phyloP scores from a whole-genome alignment of 805 yeast genomes.

The Hanseniaspora thailandica region DNA sequence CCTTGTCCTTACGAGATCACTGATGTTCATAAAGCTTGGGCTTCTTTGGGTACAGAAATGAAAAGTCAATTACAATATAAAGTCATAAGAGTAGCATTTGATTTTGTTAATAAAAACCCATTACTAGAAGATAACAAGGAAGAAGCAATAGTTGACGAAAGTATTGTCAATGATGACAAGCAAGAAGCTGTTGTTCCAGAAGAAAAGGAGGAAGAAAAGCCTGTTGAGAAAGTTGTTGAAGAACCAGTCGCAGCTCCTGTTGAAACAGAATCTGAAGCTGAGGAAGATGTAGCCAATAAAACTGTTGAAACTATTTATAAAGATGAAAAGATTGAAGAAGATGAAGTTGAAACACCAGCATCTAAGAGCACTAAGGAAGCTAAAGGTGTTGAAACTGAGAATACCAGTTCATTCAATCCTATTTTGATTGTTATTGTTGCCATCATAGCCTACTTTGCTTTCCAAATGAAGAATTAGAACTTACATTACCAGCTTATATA shows the following conservation, averaged over 20 bases:
- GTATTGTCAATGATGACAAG: background rate
- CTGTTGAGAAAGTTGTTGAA: slow-evolving; percentile 2
- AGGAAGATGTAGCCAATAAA: background rate
- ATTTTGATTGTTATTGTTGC: background rate
- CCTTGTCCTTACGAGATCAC: slow-evolving; percentile 55
- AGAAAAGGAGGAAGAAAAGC: background rate
- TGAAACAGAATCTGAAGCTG: background rate
- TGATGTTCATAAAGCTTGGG: slow-evolving; percentile 64
- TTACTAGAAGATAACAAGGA: background rate
- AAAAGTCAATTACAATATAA: slow-evolving; percentile 46
- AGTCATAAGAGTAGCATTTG: slow-evolving; percentile 54
- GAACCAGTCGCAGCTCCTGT: slow-evolving; percentile 16
- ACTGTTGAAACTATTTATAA: slow-evolving; percentile 10
- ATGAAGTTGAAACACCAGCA: slow-evolving; percentile 14
- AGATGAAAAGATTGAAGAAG: slow-evolving; percentile 4
- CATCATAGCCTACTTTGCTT: background rate
- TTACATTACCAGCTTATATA: background rate
- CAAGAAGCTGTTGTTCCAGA: background rate
- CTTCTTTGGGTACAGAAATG: slow-evolving; percentile 51
- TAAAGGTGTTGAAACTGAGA: slow-evolving; percentile 19
- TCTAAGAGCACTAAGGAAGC: slow-evolving; percentile 17
- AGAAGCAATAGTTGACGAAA: background rate
- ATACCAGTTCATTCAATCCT: background rate
- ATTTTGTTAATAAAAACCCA: slow-evolving; percentile 1
- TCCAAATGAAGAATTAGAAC: background rate